phyloP scores from a whole-genome alignment of 2,329 filamentous ascomycete species.

The Colletotrichum paranaense region DNA sequence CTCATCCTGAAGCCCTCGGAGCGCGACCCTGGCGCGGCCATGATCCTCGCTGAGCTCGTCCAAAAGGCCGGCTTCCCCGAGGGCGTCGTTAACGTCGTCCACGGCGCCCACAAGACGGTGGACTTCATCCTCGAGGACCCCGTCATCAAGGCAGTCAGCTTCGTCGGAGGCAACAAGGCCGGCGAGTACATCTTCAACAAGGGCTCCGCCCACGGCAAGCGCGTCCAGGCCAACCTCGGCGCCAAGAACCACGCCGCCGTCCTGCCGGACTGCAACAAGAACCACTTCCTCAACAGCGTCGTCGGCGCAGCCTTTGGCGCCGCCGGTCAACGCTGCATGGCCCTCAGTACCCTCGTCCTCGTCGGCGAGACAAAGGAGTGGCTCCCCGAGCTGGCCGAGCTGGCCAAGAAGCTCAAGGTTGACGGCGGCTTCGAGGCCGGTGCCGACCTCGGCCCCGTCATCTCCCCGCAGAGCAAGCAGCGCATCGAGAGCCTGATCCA shows the following conservation, averaged over 20 bases:
- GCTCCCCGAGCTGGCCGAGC: constrained; percentile 81
- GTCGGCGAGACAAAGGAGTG: constrained; percentile 88
- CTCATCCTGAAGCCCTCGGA: constrained; percentile 88
- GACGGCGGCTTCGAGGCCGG: constrained; percentile 86
- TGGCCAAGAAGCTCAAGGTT: constrained; percentile 77
- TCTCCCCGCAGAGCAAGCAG: constrained; percentile 81
- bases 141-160: constrained; percentile 86
- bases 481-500: constrained; percentile 82
- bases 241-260: constrained; percentile 91
- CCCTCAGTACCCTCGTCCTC: constrained; percentile 83
- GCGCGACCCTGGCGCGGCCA: constrained; percentile 84
- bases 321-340: constrained; percentile 89
- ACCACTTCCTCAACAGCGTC: constrained; percentile 87
- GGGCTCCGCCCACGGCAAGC: constrained; percentile 86
- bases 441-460: constrained; percentile 84
- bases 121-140: constrained; percentile 90
- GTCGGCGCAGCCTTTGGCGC: constrained; percentile 87
- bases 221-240: constrained; percentile 87
- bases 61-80: constrained; percentile 84
- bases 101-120: constrained; percentile 83
- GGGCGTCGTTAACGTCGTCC: constrained; percentile 85
- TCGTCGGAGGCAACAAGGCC: constrained; percentile 88
- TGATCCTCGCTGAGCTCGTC: constrained; percentile 86
- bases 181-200: constrained; percentile 87
- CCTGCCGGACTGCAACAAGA: constrained; percentile 89